Base-by-base conservation (phyloP, 345 rosid genomes). In the Ricinus communis region DNA sequence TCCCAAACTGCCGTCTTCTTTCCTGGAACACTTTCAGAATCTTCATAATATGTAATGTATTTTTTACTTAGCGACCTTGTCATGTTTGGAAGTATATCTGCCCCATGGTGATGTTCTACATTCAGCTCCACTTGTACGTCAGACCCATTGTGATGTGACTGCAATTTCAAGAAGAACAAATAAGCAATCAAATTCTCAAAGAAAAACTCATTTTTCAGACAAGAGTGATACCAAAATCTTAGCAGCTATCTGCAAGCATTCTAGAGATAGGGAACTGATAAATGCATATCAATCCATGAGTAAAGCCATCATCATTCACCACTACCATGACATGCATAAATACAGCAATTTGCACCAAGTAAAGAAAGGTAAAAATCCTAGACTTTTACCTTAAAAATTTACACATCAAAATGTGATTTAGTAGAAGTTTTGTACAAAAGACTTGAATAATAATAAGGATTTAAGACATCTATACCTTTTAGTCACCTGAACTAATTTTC, bases 1-100 rank as follows among this genome's bases (percentile, higher is more conserved):
- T 92, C 99, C 97, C 99, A 95, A 56, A 95, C 98, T 28, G 99
- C 98, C 65, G 99, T 95, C 79, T 89, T 89, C 88, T 79, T 87
- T 77, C 93, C 97, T 18, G 91, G 87, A 73, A 83, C 76, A 67
- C 97, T 95, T 77, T 87, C 96, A 72, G 97, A 87, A 83, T 95
- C 97, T 84, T 95, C 99, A 76, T 87, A 95, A 71, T 80, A 90
- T 57, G 99, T 92, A 74, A 95, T 88, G 80, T 88, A 92, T 73
- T 95, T 92, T 40, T 86, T 87, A 83, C 87, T 85, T 27, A 93
- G 89, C 65, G 87, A 75, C 81, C 89, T 89, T 76, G 93, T 87
- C 99, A 90, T 95, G 85, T 88, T 92, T 57, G 97, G 90, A 76
- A 86, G 74, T 74, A 90, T 79, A 77, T 92, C 98, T 73, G 79